Percentiles rank a stretch among this genome's conserved stretches.
Conservation (phyloP, 345 rosid genomes). For the Pseudoturritis turrita region DNA sequence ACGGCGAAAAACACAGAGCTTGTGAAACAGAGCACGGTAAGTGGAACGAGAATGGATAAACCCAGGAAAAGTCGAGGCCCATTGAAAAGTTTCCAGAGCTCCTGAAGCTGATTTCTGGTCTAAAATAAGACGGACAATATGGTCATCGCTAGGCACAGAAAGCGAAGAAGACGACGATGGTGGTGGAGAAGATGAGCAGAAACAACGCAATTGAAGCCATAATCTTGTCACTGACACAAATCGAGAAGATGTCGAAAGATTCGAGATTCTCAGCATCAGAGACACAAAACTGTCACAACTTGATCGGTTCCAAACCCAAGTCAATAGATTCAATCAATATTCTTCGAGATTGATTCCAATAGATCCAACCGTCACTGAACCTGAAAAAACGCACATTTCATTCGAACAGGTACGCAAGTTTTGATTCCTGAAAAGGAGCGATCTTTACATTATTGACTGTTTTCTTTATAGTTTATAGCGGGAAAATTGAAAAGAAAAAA, state of each 20-base stretch:
- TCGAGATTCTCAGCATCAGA: constrained; percentile 15
- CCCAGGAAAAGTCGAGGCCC: constrained; percentile 63
- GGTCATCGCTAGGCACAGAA: constrained; percentile 53
- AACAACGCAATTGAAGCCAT: constrained; percentile 13
- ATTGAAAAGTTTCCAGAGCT: constrained; percentile 65
- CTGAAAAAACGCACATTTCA: no score
- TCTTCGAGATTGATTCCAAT: no score
- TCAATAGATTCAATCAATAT: no score
- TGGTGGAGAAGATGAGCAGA: constrained; percentile 15
- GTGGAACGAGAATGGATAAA: constrained; percentile 78
- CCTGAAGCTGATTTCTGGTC: constrained; percentile 64
- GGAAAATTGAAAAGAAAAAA: no score
- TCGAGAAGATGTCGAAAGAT: not conserved
- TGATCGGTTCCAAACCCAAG: not conserved
- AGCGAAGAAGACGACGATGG: constrained; percentile 27
- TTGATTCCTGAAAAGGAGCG: no score
- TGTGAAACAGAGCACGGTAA: constrained; percentile 60
- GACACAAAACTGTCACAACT: not conserved
- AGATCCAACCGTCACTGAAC: no score
- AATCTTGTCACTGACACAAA: not conserved
- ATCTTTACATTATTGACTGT: no score
- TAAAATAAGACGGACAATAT: constrained; percentile 55
- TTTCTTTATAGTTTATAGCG: no score
- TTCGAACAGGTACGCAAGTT: no score
- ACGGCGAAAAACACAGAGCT: constrained; percentile 56